These are phyloP conservation scores for Glycine tomentella DNA, from an alignment of 306 rosid genomes.

Conservation along the genomic window DNA sequence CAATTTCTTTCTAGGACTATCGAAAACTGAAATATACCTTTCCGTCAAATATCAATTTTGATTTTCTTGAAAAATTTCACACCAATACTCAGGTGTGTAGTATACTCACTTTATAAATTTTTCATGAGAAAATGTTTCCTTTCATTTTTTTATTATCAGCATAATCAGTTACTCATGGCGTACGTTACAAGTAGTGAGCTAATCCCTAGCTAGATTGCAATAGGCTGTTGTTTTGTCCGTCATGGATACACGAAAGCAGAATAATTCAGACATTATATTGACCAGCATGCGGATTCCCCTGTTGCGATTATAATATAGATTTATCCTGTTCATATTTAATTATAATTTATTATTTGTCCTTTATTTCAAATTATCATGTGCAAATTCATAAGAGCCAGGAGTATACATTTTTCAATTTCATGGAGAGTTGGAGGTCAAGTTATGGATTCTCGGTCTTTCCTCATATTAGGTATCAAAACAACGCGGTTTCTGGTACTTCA, in stretches of 20 bases:
- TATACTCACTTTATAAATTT: no score
- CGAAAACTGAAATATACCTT: no score
- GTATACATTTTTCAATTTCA: not conserved
- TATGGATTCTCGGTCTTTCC: slow-evolving; percentile 10
- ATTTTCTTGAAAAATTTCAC: no score
- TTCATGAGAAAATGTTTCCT: no score
- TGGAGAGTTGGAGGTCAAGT: not conserved
- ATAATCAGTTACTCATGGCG: no score
- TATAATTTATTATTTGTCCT: not conserved
- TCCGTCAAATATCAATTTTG: no score
- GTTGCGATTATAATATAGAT: not conserved
- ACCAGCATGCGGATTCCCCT: not conserved
- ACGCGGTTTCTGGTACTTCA: slow-evolving; percentile 42
- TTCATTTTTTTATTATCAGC: no score
- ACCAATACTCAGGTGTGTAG: no score
- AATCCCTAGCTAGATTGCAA: not conserved
- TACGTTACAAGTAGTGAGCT: not conserved
- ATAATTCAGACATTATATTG: not conserved
- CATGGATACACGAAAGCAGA: not conserved
- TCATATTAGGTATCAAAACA: not conserved
- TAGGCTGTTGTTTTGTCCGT: not conserved
- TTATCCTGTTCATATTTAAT: not conserved
- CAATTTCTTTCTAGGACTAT: no score
- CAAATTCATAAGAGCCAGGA: slow-evolving; percentile 25
- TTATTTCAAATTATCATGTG: slow-evolving; percentile 34